Evolutionary conservation across 495 filamentous ascomycete species (phyloP).

Genomic region (Neurospora sp.): DNA sequence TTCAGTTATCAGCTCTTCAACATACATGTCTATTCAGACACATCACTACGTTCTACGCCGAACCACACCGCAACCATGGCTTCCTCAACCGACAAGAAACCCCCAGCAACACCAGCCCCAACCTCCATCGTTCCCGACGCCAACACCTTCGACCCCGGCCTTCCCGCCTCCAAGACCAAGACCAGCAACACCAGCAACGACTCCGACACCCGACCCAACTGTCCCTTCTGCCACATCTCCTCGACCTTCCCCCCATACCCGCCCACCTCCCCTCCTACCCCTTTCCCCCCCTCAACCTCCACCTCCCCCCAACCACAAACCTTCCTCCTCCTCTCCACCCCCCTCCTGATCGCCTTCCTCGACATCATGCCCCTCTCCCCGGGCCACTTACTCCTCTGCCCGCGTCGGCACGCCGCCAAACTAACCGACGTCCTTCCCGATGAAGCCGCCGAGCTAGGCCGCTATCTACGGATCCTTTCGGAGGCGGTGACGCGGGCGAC

Average conservation of each 20-base stretch:
- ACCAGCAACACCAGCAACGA: neutral
- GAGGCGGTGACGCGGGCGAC: conserved; percentile 54
- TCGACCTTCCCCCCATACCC: conserved; percentile 33
- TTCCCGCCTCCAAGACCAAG: neutral
- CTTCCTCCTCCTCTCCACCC: conserved; percentile 65
- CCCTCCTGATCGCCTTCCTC: conserved; percentile 68
- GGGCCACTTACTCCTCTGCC: conserved; percentile 70
- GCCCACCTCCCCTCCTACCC: conserved; percentile 23
- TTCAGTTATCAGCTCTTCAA: neutral
- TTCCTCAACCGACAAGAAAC: neutral
- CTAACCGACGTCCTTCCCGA: conserved; percentile 50
- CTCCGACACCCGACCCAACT: conserved; percentile 17
- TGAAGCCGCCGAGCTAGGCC: conserved; percentile 52
- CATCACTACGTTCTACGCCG: neutral
- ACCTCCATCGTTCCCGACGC: neutral
- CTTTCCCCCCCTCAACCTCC: conserved; percentile 20
- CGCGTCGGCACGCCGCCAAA: conserved; percentile 61
- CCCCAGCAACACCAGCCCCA: neutral
- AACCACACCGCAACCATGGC: neutral
- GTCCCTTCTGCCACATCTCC: conserved; percentile 61
- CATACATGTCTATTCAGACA: neutral
- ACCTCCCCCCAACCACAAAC: conserved; percentile 34
- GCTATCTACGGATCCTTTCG: conserved; percentile 66
- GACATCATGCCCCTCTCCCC: conserved; percentile 77
- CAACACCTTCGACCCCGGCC: conserved; percentile 6